These are phyloP conservation scores for Penicillium sp. DNA, from an alignment of 2,329 filamentous ascomycete genomes.

Conservation along the genomic window DNA sequence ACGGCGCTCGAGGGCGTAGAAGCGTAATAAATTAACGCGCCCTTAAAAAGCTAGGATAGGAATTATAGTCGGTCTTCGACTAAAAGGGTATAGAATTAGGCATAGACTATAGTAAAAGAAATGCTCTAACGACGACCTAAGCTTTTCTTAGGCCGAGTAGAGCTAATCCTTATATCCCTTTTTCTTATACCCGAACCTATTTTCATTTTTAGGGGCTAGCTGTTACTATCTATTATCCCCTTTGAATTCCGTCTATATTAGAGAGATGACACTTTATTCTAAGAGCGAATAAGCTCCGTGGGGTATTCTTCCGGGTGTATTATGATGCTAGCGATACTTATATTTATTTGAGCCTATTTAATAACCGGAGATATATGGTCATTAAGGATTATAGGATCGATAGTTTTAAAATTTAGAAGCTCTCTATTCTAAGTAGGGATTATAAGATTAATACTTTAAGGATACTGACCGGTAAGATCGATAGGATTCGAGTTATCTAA, in stretches of 20 bases:
- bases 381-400: constrained; percentile 1
- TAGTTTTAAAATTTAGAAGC: not conserved
- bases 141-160: not conserved
- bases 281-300: not conserved
- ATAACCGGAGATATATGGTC: not conserved
- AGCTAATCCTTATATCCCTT: not conserved
- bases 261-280: not conserved
- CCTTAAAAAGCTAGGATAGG: constrained; percentile 15
- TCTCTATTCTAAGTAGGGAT: not conserved
- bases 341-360: not conserved
- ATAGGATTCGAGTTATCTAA: not conserved
- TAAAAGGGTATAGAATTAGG: constrained; percentile 10
- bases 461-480: not conserved
- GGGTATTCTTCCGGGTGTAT: not conserved
- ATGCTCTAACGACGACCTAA: not conserved
- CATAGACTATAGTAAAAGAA: constrained; percentile 7
- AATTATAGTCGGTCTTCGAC: constrained; percentile 14
- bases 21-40: constrained; percentile 11
- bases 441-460: not conserved
- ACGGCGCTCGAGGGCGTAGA: not conserved
- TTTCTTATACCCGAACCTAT: not conserved
- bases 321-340: not conserved
- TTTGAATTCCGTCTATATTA: not conserved
- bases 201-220: constrained; percentile 9
- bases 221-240: not conserved